These are phyloP conservation scores for Leccinum sublutescens DNA, from an alignment of 768 basidiomycete species.

Conservation along the genomic window DNA sequence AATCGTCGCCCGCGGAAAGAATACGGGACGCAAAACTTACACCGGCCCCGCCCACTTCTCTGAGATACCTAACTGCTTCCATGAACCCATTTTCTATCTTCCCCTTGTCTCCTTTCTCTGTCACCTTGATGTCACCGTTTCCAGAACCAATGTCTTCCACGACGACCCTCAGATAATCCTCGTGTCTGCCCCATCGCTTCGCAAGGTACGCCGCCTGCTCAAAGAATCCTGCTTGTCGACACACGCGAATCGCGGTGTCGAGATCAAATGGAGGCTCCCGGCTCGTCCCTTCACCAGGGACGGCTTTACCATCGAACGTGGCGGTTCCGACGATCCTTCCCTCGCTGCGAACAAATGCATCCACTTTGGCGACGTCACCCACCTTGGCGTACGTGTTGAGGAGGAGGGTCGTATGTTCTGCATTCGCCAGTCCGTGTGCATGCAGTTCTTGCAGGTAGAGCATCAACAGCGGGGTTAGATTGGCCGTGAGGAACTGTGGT, in stretches of 20 bases:
- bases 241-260: conserved; percentile 95
- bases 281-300: conserved; percentile 39
- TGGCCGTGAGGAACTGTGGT: conserved; percentile 88
- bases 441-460: conserved; percentile 97
- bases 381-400: conserved; percentile 98
- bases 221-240: conserved; percentile 94
- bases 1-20: neutral
- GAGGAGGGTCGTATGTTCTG: conserved; percentile 94
- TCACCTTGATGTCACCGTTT: conserved; percentile 2
- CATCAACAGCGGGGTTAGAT: conserved; percentile 92
- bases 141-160: conserved; percentile 78
- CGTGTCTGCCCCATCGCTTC: conserved; percentile 85
- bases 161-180: conserved; percentile 91
- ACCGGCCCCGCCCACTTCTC: conserved; percentile 72
- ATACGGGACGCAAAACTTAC: conserved; percentile 45
- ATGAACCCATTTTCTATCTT: conserved; percentile 45
- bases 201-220: conserved; percentile 94
- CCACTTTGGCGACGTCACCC: conserved; percentile 83
- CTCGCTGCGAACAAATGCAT: conserved; percentile 90
- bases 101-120: conserved; percentile 28
- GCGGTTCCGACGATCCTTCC: conserved; percentile 43
- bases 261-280: conserved; percentile 92
- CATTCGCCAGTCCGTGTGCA: conserved; percentile 83
- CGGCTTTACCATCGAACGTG: conserved; percentile 17
- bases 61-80: conserved; percentile 80